Evolutionary conservation across 148 eudicot genomes (phyloP), one percentile per base, ranked within the genome.

Genomic region (Rhododendron williamsianum): DNA sequence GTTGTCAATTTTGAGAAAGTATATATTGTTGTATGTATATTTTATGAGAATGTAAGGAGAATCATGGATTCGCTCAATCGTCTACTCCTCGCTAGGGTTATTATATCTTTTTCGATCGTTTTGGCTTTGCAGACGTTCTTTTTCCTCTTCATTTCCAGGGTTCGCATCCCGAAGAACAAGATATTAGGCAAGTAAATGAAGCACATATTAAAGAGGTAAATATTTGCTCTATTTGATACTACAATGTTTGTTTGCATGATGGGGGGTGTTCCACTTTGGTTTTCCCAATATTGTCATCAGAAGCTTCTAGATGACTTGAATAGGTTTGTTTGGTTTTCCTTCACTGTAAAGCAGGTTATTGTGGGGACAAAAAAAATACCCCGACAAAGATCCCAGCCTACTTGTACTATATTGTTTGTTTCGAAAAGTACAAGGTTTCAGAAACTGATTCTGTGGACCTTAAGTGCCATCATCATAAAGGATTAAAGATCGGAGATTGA

Each of bases 371-470:
- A 5, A 18, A 9, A 49, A 33, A 43, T 10, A 18, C 30, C 48
- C 79, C 51, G 65, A 49, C 43, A 83, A 83, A 35, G 43, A 49
- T 83, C 79, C 11, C 48, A 13, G 2, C 48, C 15, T 49, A 30
- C 18, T n/a, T 69, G 23, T 35, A 12, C 25, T 33, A 27, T 30
- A 51, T 76, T 84, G 51, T 74, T 76, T 52, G 78, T 52, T 84
- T 33, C 25, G 38, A 52, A 74, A 84, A 84, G 81, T 52, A 35
- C 69, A 84, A 74, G 52, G 69, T 84, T 78, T 79, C 82, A 58
- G 87, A 85, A 36, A 45, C 36, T 79, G 87, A 85, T 85, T 85
- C 87, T 79, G 87, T 85, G 87, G 86, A 51, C 76, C 82, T 77
- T 19, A 51, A 46, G 45, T 79, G 33, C 54, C 86, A 52, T 73